These are phyloP conservation scores for Saussurea involucrata DNA, from an alignment of 129 eudicot species.

Conservation along the genomic window DNA sequence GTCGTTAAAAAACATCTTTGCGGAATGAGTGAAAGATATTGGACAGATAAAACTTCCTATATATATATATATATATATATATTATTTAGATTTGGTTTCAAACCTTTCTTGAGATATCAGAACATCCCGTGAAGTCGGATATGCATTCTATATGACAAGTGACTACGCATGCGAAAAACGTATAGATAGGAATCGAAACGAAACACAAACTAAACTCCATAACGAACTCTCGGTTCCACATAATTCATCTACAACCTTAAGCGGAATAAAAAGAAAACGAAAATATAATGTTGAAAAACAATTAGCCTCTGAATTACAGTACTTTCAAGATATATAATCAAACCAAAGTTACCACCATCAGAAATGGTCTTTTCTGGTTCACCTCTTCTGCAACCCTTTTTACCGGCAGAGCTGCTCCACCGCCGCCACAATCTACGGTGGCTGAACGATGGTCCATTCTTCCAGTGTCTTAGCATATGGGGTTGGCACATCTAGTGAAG, in stretches of 20 bases:
- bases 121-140: too few species aligned
- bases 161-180: background rate
- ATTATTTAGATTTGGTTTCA: too few species aligned
- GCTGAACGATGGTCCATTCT: too few species aligned
- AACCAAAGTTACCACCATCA: conserved; percentile 10
- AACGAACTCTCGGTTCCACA: background rate
- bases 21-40: background rate
- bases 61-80: too few species aligned
- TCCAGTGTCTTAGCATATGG: too few species aligned
- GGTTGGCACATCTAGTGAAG: too few species aligned
- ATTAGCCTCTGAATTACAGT: conserved; percentile 3
- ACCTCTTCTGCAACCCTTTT: background rate
- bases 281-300: background rate
- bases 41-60: background rate
- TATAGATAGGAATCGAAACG: background rate
- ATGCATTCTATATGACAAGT: background rate
- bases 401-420: conserved; percentile 88
- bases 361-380: background rate
- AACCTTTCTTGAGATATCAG: background rate
- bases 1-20: background rate
- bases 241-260: conserved; percentile 12
- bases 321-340: background rate
- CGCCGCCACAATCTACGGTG: too few species aligned
- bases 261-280: background rate
- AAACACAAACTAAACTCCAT: conserved; percentile 11